Evolutionary conservation across 352 stramenopile genomes (phyloP), one percentile per base, ranked within the genome.

Genomic region (Globisporangium lucens): DNA sequence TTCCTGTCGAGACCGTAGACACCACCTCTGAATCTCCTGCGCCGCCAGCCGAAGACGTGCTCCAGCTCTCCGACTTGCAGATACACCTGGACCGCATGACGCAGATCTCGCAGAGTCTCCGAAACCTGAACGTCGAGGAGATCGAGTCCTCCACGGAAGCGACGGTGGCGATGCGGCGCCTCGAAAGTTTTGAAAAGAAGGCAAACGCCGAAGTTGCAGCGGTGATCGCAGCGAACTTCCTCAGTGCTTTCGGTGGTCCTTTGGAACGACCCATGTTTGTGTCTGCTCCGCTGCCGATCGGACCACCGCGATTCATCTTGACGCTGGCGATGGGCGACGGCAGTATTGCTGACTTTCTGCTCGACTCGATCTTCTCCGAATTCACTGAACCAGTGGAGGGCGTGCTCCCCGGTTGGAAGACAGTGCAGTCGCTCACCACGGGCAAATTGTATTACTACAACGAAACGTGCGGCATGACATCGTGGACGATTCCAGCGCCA

Each of bases 361-460:
- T 74, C 17, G 86, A 92, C 66, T 91, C 82, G 65, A 82, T 70
- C 29, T 90, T 94, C 66, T 66, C 76, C 20, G 80, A 89, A 22
- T 70, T 89, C 9, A 60, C 63, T 6, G 83, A 83, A 63, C 78
- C 69, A 24, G 72, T 72, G 15, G 81, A 85, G 6, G 69, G 72
- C 6, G 74, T 70, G 33, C 67, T 67, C 9, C 68, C 72, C 5
- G 83, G 86, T 30, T 94, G 86, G 86, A 76, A 88, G 35, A 72
- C 86, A 0, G 86, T 94, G 66, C 58, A 87, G 27, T 94, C 82
- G 10, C 81, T 80, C 51, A 89, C 85, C 56, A 92, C 83, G 7
- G 84, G 82, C 67, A 94, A 91, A 67, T 65, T 90, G 72, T 94
- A 94, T 74, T 94, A 84, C 68, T 94, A 90, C 79, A 92, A 94